Evolutionary conservation across 1,139 yeast species (phyloP), one percentile per base, ranked within the genome.

Genomic region (Zhuliangozyma blackwelliae): DNA sequence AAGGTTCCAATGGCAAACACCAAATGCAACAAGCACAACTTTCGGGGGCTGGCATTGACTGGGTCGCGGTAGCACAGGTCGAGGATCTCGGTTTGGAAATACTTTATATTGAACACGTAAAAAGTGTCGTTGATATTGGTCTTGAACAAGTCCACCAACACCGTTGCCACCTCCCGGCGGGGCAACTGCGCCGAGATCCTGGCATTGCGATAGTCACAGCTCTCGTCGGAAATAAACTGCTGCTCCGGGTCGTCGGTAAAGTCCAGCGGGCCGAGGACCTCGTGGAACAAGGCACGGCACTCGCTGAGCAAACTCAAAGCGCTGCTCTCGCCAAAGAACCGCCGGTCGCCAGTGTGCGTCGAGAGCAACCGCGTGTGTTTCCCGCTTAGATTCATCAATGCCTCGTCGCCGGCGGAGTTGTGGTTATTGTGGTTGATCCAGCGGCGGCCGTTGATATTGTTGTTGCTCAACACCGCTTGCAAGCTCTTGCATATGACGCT

Each of bases 1-100:
- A 66, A 50, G 5, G 69, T 53, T 1, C 73, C 74, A 19, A 71
- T 49, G 0, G 74, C 71, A 37, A 71, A 51, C 1, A 66, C 60
- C 36, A 68, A 45, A 38, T 65, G 60, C 8, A 68, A 40, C 23
- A 69, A 12, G 47, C 48, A 29, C 40, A 41, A 33, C 33, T 43
- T 27, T 34, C 38, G 29, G 2, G 38, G 25, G 7, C 11, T 21
- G 12, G 40, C 34, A 20, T 48, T 44, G 23, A 49, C 39, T 1
- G 63, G 62, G 29, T 41, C 34, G 6, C 19, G 26, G 37, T 63
- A 67, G 13, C 57, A 54, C 7, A 45, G 43, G 2, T 55, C 49
- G 6, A 55, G 37, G 5, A 64, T 44, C 9, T 50, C 45, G 3
- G 40, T 38, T 22, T 53, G 46, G 29, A 68, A 55, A 23, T 56